Evolutionary conservation across 805 yeast species (phyloP), one percentile per base, ranked within the genome.

Genomic region (Yarrowia sp.): DNA sequence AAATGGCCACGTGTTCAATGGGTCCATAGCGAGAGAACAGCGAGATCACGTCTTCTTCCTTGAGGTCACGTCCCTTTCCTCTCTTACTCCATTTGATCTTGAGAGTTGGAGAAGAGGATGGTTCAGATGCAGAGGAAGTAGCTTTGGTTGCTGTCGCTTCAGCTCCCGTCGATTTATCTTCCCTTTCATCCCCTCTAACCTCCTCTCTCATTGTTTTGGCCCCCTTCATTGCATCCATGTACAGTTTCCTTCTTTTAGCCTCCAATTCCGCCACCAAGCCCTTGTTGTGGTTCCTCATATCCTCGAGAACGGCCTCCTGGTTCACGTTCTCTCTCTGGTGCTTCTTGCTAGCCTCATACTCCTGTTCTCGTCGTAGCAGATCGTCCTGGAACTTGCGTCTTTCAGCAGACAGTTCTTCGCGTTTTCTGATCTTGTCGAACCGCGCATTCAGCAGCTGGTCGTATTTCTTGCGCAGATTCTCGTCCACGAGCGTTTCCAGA

Each of bases 301-400:
- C 34, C 9, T 68, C 69, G 12, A 19, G 17, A 3, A 42, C 60
- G 2, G 43, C 38, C 1, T n/a, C 60, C 12, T 17, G n/a, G 9
- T 36, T 39, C 9, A 34, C 34, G 9, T 50, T 42, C 7, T 49
- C 58, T 13, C 50, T 40, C 24, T 64, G 24, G n/a, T 33, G 39
- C 20, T 17, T 40, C 39, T 52, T 40, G 24, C 49, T 38, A 12
- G 20, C 39, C 3, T 58, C 68, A 10, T 72, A 72, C 14, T 63
- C 71, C 46, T 49, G 50, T 61, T 74, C 76, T 9, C 74, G 67
- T 30, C 52, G 33, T 49, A 73, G 71, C 17, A 73, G 68, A 44
- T 74, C 75, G 30, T 71, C 69, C 67, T 70, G 70, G n/a, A 71
- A 38, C 52, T 67, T 47, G 17, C 71, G 64, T 44, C 73, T 63